Evolutionary conservation across 331 rosid genomes (phyloP).

Genomic region (Stylosanthes scabra): DNA sequence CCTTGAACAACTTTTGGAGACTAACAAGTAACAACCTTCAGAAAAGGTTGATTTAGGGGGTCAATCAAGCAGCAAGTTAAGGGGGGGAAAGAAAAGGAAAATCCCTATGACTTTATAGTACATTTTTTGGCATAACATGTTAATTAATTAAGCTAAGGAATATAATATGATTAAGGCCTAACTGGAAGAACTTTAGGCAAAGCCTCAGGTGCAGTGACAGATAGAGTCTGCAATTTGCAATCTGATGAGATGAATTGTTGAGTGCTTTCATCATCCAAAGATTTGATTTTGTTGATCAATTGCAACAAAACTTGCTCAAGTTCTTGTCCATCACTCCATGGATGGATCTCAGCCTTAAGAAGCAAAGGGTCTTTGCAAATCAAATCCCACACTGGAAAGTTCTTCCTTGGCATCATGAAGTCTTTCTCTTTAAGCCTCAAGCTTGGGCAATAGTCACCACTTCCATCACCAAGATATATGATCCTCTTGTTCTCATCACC

Average conservation of each 20-base stretch:
- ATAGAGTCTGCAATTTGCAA: conserved; percentile 52
- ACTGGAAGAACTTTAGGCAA: conserved; percentile 51
- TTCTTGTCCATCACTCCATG: conserved; percentile 81
- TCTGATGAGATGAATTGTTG: conserved; percentile 50
- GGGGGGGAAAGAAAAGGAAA: background rate
- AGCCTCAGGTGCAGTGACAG: conserved; percentile 44
- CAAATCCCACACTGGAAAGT: conserved; percentile 71
- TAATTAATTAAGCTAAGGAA: background rate
- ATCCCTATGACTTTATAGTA: background rate
- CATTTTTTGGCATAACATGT: background rate
- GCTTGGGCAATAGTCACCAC: conserved; percentile 86
- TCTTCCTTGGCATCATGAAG: conserved; percentile 83
- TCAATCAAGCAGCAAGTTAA: too few species aligned
- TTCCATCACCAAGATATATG: conserved; percentile 85
- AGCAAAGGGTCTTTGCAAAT: conserved; percentile 65
- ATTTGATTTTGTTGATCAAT: conserved; percentile 49
- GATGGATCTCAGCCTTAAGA: conserved; percentile 77
- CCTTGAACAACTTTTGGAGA: too few species aligned
- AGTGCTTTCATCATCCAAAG: conserved; percentile 46
- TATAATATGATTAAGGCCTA: conserved; percentile 34
- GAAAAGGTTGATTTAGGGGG: too few species aligned
- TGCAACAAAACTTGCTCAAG: conserved; percentile 49
- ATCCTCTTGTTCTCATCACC: conserved; percentile 54
- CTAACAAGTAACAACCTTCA: too few species aligned
- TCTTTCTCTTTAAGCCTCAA: conserved; percentile 67